Conservation (phyloP, 192 early-diverging fungal species). For the Lunasporangiospora selenospora region DNA sequence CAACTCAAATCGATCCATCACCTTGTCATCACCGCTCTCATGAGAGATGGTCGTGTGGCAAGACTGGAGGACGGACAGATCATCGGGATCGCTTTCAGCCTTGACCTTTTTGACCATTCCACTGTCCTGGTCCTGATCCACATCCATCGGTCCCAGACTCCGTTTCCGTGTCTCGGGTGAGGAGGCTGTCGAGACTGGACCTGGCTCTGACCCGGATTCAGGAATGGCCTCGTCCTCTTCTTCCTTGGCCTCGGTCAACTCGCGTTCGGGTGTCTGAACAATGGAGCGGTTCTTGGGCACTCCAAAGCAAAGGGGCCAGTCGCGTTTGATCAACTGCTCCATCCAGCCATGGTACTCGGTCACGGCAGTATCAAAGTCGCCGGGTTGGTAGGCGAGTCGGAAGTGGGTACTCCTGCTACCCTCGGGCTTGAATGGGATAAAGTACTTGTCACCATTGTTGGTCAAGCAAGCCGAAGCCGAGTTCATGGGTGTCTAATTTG, state of each 20-base stretch:
- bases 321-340: constrained; percentile 66
- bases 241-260: too few species aligned
- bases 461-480: constrained; percentile 79
- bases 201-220: too few species aligned
- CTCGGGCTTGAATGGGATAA: constrained; percentile 72
- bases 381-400: constrained; percentile 80
- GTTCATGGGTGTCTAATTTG: constrained; percentile 76
- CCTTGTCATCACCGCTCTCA: too few species aligned
- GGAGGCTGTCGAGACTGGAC: neutral
- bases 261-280: neutral
- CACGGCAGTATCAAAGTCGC: constrained; percentile 76
- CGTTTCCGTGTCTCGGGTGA: constrained; percentile 32
- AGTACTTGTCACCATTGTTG: constrained; percentile 78
- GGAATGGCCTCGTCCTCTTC: too few species aligned
- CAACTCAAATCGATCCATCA: too few species aligned
- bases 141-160: constrained; percentile 2
- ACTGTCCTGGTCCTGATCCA: neutral
- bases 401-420: constrained; percentile 76
- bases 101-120: constrained; percentile 27
- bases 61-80: too few species aligned
- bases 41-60: too few species aligned
- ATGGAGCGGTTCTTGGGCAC: constrained; percentile 37
- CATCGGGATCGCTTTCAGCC: constrained; percentile 19
- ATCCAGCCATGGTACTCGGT: constrained; percentile 78
- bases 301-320: constrained; percentile 92